Percentiles rank a stretch among this genome's conserved stretches.
phyloP scores from a whole-genome alignment of 495 filamentous ascomycete genomes.

The Jackrogersella multiformis region DNA sequence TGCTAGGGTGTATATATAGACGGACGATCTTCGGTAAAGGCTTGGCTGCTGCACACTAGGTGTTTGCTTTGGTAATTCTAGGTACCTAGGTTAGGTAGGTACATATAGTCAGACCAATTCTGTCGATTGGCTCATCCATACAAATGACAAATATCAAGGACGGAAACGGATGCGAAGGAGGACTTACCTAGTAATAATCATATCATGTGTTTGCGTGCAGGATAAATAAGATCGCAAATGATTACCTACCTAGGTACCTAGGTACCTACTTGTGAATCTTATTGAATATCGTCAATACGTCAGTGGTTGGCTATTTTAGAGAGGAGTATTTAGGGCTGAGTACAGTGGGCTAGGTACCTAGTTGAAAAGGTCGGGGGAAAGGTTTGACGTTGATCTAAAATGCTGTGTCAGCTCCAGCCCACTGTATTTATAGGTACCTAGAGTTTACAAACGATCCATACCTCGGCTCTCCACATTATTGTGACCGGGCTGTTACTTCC shows the following conservation, averaged over 20 bases:
- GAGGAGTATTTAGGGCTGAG: constrained; percentile 21
- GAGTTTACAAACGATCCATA: too few relatives aligned
- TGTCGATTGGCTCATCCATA: background rate
- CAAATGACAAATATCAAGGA: constrained; percentile 20
- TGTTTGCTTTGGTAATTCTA: background rate
- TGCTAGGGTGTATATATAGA: constrained; percentile 4
- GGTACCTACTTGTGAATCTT: too few relatives aligned
- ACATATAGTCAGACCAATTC: background rate
- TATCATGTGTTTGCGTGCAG: constrained; percentile 35
- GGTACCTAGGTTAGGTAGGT: background rate
- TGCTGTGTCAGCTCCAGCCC: constrained; percentile 31
- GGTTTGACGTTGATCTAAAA: constrained; percentile 10
- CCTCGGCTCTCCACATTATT: background rate
- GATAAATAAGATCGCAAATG: constrained; percentile 36
- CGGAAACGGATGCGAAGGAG: constrained; percentile 7
- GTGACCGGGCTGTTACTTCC: background rate
- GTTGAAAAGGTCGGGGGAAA: constrained; percentile 2
- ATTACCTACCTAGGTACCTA: constrained; percentile 35
- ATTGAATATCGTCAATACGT: constrained; percentile 5
- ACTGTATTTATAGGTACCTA: too few relatives aligned
- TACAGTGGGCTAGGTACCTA: too few relatives aligned
- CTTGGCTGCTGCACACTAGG: background rate
- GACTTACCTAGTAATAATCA: constrained; percentile 11
- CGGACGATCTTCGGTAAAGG: background rate
- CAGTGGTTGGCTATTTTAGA: constrained; percentile 11